Evolutionary conservation across 208 protist species (phyloP), one percentile per base, ranked within the genome.

Genomic region (Acanthamoeba triangularis): DNA sequence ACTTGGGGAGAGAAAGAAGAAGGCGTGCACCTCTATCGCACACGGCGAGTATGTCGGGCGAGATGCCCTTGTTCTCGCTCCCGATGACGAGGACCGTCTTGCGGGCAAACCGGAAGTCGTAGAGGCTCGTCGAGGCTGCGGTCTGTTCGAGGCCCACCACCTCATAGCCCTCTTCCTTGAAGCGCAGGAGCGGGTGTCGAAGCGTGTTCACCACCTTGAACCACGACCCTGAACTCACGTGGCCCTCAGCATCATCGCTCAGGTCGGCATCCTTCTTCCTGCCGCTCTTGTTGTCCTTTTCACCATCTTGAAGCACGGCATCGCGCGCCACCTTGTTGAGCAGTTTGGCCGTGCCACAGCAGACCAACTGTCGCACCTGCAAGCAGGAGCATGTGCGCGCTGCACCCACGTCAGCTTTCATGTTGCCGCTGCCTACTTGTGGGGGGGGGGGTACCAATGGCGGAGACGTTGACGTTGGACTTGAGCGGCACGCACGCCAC

Each of bases 401-500:
- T 78, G 69, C 49, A 54, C 49, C 37, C 37, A 3, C 37, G 37
- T 41, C 37, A 41, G 37, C 37, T n/a, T n/a, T n/a, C n/a, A n/a
- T n/a, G n/a, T n/a, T n/a, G n/a, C n/a, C n/a, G n/a, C n/a, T n/a
- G n/a, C n/a, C n/a, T n/a, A n/a, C n/a, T n/a, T n/a, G n/a, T n/a
- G n/a, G n/a, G 49, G 14, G 49, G 14, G 49, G 49, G 49, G 49
- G 13, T 78, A 78, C 69, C 80, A 25, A 88, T 88, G 18, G 47
- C 52, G 18, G n/a, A 44, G n/a, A 88, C 80, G 80, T 88, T 88
- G 80, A 61, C 80, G 80, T 88, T 88, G 33, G 47, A 63, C 30
- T 88, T 88, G 41, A 88, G 80, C 13, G 80, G 80, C 80, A 88
- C 52, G 80, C 80, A 88, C 5, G 80, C 80, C 80, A 88, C 80